phyloP scores from a whole-genome alignment of 768 basidiomycete species.

The Tricholoma sp. region DNA sequence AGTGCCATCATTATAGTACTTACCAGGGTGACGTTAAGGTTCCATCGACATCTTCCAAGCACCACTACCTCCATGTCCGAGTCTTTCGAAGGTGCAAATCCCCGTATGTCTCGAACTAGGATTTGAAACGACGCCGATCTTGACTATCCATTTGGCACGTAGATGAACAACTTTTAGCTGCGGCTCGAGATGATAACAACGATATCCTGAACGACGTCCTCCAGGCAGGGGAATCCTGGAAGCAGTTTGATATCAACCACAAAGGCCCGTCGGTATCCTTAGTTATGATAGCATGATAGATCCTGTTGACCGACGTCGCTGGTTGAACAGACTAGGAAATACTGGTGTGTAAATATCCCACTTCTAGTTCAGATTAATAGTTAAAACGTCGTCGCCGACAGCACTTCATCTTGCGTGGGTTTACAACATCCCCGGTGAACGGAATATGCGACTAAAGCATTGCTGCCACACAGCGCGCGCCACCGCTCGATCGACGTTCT shows the following conservation, averaged over 20 bases:
- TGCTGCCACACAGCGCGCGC: constrained; percentile 34
- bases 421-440: neutral
- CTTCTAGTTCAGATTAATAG: neutral
- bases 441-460: neutral
- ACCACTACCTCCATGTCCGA: neutral
- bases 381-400: constrained; percentile 16
- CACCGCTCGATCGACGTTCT: constrained; percentile 58
- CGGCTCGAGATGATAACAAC: constrained; percentile 70
- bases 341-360: constrained; percentile 51
- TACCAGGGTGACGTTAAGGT: no score
- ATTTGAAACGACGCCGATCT: neutral
- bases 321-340: constrained; percentile 58
- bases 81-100: constrained; percentile 15
- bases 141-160: neutral
- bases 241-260: constrained; percentile 64
- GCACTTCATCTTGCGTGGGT: constrained; percentile 73
- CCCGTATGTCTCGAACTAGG: constrained; percentile 21
- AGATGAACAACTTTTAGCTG: constrained; percentile 73
- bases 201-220: constrained; percentile 62
- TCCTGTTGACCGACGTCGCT: constrained; percentile 4
- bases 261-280: constrained; percentile 61
- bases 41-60: neutral
- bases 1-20: no score
- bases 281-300: constrained; percentile 3
- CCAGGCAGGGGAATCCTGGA: constrained; percentile 29